Base-by-base conservation (phyloP, 2,329 filamentous ascomycete species). In the Akanthomyces uredinophilus region DNA sequence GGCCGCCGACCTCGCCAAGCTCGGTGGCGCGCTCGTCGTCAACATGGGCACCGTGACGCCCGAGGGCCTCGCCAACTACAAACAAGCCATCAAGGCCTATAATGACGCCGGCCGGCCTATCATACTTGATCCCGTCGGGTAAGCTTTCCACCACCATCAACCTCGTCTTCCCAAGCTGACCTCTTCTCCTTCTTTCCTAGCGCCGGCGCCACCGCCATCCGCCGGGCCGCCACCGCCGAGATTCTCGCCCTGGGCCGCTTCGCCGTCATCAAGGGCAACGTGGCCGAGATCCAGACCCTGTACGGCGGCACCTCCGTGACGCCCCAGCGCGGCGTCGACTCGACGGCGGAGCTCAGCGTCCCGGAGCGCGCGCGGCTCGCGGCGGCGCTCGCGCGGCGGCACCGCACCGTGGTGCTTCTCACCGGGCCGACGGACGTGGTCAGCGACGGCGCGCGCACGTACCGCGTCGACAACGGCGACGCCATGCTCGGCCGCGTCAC, bases 11-110 rank as follows among this genome's bases (percentile, higher is more conserved):
- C 82, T 98, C n/a, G 87, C 89, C 14, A 82, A 81, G 35, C 82
- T 96, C 0, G 87, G 88, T 43, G 92, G 91, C 13, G 86, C 88
- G 0, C 83, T 98, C 1, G 89, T 98, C 51, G 83, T 98, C 71
- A 98, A 98, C 76, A 97, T 97, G 92, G 94, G 94, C 32, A 96
- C 92, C 0, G 87, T 94, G 7, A 95, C 90, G 1, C 86, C 88
- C 0, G 89, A 92, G 5, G 88, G 87, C 41, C 75, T 94, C 3
- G 69, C 78, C 13, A 91, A 91, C 72, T 92, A 95, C 73, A 71
- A 85, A 43, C 82, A 87, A 70, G 92, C 93, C 0, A 78, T 96
- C 11, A 77, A 78, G 46, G 92, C 92, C 1, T 97, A 98, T 79
- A 98, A 97, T 69, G 79, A 81, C 2, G 84, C 83, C 10, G 87